Percentiles rank a stretch among this genome's conserved stretches.
These are phyloP conservation scores for Blepharisma japonicum DNA, from an alignment of 73 alveolate species.

Conservation along the genomic window DNA sequence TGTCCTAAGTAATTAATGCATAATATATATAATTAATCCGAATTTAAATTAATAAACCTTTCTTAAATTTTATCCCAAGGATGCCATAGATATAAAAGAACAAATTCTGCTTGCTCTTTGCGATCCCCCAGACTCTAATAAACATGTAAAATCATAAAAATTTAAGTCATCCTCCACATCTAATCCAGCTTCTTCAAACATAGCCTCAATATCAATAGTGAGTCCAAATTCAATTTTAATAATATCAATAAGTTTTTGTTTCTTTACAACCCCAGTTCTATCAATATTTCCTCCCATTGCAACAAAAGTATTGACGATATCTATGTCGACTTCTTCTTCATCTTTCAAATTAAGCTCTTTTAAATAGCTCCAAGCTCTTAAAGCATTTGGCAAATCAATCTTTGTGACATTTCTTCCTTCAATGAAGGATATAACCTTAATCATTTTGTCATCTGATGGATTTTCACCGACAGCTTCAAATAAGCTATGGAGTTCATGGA, in stretches of 20 bases:
- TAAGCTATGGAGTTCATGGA: background rate
- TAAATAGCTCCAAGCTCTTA: slow-evolving; percentile 18
- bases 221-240: background rate
- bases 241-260: slow-evolving; percentile 1
- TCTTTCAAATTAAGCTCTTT: slow-evolving; percentile 4
- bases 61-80: background rate
- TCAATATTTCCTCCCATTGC: slow-evolving; percentile 19
- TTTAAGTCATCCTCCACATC: slow-evolving; percentile 9
- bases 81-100: background rate
- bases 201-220: background rate
- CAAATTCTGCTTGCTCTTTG: slow-evolving; percentile 2
- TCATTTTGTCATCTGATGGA: background rate
- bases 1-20: too few species aligned
- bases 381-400: background rate
- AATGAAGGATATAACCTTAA: background rate
- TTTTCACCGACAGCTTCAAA: background rate
- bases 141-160: background rate
- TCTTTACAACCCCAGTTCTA: background rate
- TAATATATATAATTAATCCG: too few species aligned
- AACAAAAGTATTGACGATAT: slow-evolving; percentile 11
- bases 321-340: slow-evolving; percentile 4
- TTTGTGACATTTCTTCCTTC: background rate
- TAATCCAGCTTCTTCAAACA: slow-evolving; percentile 15
- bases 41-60: too few species aligned
- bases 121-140: slow-evolving; percentile 15